Evolutionary conservation across 257 asterid species (phyloP).

Genomic region (Solanum sitiens): DNA sequence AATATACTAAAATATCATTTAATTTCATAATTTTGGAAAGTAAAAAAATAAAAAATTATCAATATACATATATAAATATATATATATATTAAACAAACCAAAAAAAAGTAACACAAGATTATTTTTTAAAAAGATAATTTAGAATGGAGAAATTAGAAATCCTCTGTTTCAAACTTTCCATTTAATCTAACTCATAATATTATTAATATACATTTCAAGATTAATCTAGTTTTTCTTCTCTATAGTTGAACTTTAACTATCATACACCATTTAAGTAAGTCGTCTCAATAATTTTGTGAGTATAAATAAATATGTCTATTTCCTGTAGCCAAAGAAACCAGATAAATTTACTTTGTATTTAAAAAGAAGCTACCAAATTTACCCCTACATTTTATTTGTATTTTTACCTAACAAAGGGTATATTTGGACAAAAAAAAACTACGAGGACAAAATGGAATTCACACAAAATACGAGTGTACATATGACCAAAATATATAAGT

Average conservation of each 20-base stretch:
- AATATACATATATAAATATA: too few species aligned
- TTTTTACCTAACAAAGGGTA: too few species aligned
- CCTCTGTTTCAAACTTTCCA: too few species aligned
- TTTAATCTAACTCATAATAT: background rate
- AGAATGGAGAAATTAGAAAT: too few species aligned
- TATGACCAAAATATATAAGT: too few species aligned
- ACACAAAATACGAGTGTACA: too few species aligned
- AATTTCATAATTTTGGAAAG: background rate
- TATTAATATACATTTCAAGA: background rate
- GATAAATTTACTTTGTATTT: too few species aligned
- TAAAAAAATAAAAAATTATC: background rate
- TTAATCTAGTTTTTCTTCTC: background rate
- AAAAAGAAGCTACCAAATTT: too few species aligned
- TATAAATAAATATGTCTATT: background rate
- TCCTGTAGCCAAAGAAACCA: background rate
- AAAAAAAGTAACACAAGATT: too few species aligned
- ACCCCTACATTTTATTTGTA: background rate
- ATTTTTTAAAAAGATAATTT: too few species aligned
- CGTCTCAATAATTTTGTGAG: background rate
- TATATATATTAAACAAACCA: too few species aligned
- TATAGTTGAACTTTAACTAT: background rate
- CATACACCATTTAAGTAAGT: background rate
- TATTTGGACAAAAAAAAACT: too few species aligned
- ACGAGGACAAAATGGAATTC: background rate
- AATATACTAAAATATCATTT: background rate